These are phyloP conservation scores for Circinella umbellata DNA, from an alignment of 371 early-diverging fungal species.

Conservation along the genomic window DNA sequence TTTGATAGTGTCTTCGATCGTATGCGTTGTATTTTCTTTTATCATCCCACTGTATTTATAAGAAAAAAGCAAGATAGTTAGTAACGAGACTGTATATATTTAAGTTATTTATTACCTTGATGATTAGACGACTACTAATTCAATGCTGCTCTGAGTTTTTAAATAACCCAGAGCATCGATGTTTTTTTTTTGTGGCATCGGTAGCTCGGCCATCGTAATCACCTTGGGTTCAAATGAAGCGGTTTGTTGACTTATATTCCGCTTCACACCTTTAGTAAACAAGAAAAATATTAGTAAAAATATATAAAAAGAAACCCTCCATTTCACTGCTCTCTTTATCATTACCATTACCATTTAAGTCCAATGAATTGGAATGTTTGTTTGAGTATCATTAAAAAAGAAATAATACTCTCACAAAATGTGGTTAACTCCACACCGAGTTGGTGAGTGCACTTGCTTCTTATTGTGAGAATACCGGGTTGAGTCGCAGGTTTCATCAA, in stretches of 20 bases:
- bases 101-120: background rate
- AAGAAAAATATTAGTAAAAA: background rate
- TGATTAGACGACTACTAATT: background rate
- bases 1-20: background rate
- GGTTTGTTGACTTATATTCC: background rate
- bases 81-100: background rate
- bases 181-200: background rate
- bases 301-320: too few relatives aligned
- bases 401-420: too few relatives aligned
- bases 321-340: too few relatives aligned
- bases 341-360: too few relatives aligned
- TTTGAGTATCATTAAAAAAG: too few relatives aligned
- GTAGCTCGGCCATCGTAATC: slow-evolving; percentile 1
- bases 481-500: too few relatives aligned
- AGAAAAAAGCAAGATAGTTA: background rate
- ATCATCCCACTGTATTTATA: background rate
- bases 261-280: slow-evolving; percentile 1
- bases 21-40: background rate
- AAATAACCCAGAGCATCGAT: background rate
- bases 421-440: too few relatives aligned
- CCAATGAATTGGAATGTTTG: too few relatives aligned
- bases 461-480: too few relatives aligned
- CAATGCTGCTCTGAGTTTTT: background rate
- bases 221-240: background rate
- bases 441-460: too few relatives aligned